Evolutionary conservation across 352 stramenopile genomes (phyloP), one percentile per base, ranked within the genome.

Genomic region (Elongisporangium anandrum): DNA sequence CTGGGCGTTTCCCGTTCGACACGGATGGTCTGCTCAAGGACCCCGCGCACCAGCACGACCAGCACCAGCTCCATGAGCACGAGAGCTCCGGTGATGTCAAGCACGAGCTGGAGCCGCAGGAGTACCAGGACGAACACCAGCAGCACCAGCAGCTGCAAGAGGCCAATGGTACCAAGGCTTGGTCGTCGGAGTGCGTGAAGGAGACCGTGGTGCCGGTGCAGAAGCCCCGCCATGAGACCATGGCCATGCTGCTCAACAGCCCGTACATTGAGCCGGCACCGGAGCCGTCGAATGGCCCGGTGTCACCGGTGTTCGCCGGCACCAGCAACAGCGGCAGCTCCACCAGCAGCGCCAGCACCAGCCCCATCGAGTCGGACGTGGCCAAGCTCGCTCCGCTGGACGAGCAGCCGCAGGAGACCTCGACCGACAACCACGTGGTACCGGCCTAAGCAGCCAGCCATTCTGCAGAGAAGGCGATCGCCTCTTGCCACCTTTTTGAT

Each of bases 161-260:
- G 34, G 34, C 17, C 3, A 45, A 16, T 45, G 34, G 34, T 17
- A 17, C 34, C 34, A 9, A 45, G 34, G 1, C 34, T 12, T 45
- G 34, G 29, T 75, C 71, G 7, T 81, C 68, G 70, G 75, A 62
- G 34, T 64, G 57, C 41, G 68, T 78, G 26, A 63, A 81, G 59
- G 59, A 56, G 57, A 51, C 45, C 8, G 57, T 47, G 10, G 51
- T 23, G 16, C 54, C 22, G 22, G 48, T 50, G 34, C 60, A 70
- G 22, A 65, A 73, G 52, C 17, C 26, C 47, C 19, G 24, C 53
- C 22, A 57, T 9, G 79, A 91, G 60, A 71, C 77, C 24, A 89
- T 90, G 77, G 75, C 79, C 23, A 83, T 88, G 79, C 86, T 88
- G 57, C 77, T 90, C 54, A 90, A 89, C 60, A 89, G 79, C 51